Evolutionary conservation across 805 yeast genomes (phyloP).

Genomic region (Starmerella powellii): DNA sequence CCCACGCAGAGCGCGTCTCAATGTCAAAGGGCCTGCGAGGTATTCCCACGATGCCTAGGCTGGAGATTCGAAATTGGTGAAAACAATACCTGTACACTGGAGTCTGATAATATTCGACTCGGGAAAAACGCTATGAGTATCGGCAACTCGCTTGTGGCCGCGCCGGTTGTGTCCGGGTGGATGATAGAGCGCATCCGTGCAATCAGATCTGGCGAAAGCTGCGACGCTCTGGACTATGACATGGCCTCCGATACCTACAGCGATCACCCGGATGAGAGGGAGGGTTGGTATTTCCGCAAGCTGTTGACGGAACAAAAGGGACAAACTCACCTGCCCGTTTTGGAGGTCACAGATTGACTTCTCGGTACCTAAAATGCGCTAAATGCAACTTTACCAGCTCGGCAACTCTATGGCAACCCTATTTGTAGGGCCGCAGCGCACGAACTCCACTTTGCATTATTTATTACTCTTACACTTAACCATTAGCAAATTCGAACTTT

Average conservation of each 20-base stretch:
- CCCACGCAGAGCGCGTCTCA: constrained; percentile 10
- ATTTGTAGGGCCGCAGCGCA: too few relatives aligned
- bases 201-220: constrained; percentile 18
- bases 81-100: constrained; percentile 9
- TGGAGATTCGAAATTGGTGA: constrained; percentile 12
- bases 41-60: constrained; percentile 10
- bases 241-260: constrained; percentile 5
- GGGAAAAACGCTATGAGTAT: constrained; percentile 15
- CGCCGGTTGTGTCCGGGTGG: constrained; percentile 25
- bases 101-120: constrained; percentile 4
- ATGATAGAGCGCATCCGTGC: constrained; percentile 26
- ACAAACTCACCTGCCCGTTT: not conserved
- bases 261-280: constrained; percentile 10
- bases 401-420: too few relatives aligned
- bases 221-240: constrained; percentile 17
- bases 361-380: not conserved
- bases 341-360: not conserved
- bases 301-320: constrained; percentile 9
- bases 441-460: too few relatives aligned
- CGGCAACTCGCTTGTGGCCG: constrained; percentile 7
- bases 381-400: too few relatives aligned
- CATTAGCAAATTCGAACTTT: too few relatives aligned
- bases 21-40: constrained; percentile 15
- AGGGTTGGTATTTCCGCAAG: constrained; percentile 22
- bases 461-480: too few relatives aligned